Base-by-base conservation (phyloP, 1,284 basidiomycete genomes). In the Exobasidium cylindrosporum region DNA sequence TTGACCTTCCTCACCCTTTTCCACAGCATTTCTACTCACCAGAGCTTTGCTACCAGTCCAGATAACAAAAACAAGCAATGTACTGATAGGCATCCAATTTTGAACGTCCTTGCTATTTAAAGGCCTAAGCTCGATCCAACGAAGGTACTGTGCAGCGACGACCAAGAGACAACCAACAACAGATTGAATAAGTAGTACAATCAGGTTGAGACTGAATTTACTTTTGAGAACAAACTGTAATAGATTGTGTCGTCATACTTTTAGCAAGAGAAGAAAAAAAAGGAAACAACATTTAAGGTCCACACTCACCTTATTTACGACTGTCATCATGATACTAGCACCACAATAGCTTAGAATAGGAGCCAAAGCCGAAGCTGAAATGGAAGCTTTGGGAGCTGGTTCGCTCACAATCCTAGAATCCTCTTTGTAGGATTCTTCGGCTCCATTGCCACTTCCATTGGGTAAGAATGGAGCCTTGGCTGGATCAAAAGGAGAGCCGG, bases 21-120 rank as follows among this genome's bases (percentile, higher is more conserved):
- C 14, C n/a, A 14, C 43, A 23, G 43, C 21, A 5, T 17, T 10
- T 40, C 35, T 17, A 63, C 68, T 81, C 71, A 93, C 93, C 79
- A 98, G 84, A 76, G 92, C 93, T 82, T 98, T 98, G 50, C 91
- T 95, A 6, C 96, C 96, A 0, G 96, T 97, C 82, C 97, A 99
- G 80, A 99, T 98, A 56, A 98, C 95, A 60, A 86, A 85, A 60
- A 97, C 95, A 46, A 98, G 88, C 69, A 95, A 83, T 69, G 89
- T 88, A 69, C 91, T 95, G 77, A 99, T 90, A 6, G 94, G 94
- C 80, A 92, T 91, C 96, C 96, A 99, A 57, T 85, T 84, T 80
- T 89, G 92, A 24, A 91, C 92, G 76, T 97, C 93, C 71, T 88
- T 84, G 72, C 82, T 81, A 82, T 93, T 89, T 77, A 94, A 92